Conservation (phyloP, 1,284 basidiomycete genomes). For the Exobasidium rhododendri region DNA sequence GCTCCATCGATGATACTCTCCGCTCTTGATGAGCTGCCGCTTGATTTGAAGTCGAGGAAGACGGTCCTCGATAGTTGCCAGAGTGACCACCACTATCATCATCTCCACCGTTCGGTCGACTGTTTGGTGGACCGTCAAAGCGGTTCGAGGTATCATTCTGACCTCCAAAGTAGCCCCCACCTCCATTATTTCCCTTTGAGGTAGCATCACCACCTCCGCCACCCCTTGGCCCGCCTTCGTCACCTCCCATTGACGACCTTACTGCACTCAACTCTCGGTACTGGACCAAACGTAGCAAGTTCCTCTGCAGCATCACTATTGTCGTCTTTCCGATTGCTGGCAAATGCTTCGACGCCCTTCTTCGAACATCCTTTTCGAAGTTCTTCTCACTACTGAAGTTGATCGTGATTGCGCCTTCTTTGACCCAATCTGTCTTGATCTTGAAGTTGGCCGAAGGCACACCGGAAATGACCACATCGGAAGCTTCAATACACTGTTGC, state of each 20-base stretch:
- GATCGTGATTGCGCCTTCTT: conserved; percentile 86
- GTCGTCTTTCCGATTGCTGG: conserved; percentile 95
- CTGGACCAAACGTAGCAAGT: conserved; percentile 63
- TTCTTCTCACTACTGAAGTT: conserved; percentile 96
- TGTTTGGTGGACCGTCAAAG: neutral
- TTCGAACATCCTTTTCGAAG: conserved; percentile 86
- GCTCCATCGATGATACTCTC: neutral
- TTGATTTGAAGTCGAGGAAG: neutral
- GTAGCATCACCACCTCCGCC: neutral
- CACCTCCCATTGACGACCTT: neutral
- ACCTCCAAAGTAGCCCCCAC: neutral
- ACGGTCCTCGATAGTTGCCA: neutral
- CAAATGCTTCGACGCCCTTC: conserved; percentile 60
- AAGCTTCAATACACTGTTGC: conserved; percentile 41
- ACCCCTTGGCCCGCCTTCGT: neutral
- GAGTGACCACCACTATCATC: neutral
- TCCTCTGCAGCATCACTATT: conserved; percentile 91
- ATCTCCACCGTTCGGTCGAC: neutral
- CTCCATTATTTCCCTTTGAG: neutral
- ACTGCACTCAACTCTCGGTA: conserved; percentile 29
- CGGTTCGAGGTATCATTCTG: neutral
- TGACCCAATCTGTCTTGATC: conserved; percentile 79
- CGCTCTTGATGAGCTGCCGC: neutral
- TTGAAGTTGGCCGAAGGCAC: conserved; percentile 72
- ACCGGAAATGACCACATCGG: conserved; percentile 49